A percentile compares a stretch with the other conserved stretches of the same genome.
These are phyloP conservation scores for Deuterostichococcus epilithicus DNA, from an alignment of 139 green algal genomes.

Conservation along the genomic window DNA sequence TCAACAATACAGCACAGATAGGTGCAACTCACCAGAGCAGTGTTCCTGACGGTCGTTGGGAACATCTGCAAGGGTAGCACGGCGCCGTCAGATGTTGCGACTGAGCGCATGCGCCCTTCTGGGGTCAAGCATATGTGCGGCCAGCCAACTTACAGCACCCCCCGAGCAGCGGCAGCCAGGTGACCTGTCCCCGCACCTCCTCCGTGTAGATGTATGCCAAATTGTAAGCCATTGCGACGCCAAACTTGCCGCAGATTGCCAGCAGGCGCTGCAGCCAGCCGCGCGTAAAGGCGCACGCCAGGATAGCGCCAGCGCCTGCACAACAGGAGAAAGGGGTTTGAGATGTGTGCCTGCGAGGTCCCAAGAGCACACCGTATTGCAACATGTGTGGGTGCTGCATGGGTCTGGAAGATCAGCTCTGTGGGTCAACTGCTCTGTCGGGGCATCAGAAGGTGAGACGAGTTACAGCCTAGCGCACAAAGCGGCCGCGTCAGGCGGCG, in stretches of 20 bases:
- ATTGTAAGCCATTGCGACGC: neutral
- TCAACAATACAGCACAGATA: neutral
- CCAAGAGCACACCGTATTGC: neutral
- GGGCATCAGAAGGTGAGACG: neutral
- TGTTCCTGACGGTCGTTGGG: neutral
- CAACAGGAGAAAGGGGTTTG: neutral
- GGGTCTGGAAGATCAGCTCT: neutral
- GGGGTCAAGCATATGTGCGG: too few species aligned
- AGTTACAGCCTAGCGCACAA: neutral
- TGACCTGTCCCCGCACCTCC: too few species aligned
- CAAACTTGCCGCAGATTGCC: conserved; percentile 9
- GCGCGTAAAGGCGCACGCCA: conserved; percentile 14
- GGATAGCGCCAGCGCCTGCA: conserved; percentile 9
- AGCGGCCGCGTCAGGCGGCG: neutral
- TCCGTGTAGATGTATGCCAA: conserved; percentile 11
- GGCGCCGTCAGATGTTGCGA: too few species aligned
- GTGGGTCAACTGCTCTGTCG: neutral
- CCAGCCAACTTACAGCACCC: too few species aligned
- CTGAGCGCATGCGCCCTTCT: too few species aligned
- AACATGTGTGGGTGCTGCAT: neutral
- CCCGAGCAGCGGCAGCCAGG: too few species aligned
- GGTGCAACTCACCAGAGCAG: neutral
- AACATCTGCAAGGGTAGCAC: too few species aligned
- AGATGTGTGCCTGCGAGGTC: neutral
- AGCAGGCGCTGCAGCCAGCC: conserved; percentile 8